phyloP scores from a whole-genome alignment of 164 flowering plant genomes.

The Litsea cubeba region DNA sequence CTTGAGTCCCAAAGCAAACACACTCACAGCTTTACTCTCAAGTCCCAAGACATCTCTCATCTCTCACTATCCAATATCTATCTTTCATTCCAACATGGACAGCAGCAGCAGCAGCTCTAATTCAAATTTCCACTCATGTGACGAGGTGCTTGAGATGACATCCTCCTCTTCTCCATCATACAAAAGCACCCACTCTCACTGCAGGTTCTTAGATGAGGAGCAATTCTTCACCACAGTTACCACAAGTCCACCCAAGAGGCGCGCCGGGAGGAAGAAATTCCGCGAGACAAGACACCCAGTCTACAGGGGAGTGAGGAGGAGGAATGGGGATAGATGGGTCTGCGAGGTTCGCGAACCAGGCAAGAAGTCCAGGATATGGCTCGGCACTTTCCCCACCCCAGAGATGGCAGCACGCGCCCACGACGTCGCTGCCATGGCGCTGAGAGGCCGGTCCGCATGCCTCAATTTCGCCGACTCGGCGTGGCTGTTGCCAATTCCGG shows the following conservation, averaged over 20 bases:
- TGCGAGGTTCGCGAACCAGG: constrained; percentile 70
- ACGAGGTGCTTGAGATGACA: too few species aligned
- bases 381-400: constrained; percentile 52
- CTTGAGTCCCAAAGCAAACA: too few species aligned
- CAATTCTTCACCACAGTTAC: constrained; percentile 32
- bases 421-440: constrained; percentile 67
- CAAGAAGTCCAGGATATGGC: constrained; percentile 59
- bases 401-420: constrained; percentile 77
- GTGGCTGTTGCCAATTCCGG: constrained; percentile 19
- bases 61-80: too few species aligned
- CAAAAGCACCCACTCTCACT: neutral
- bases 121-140: too few species aligned
- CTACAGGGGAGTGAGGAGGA: constrained; percentile 48
- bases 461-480: constrained; percentile 26
- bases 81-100: too few species aligned
- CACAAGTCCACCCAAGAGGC: constrained; percentile 39
- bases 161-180: too few species aligned
- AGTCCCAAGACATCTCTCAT: too few species aligned
- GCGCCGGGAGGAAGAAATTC: constrained; percentile 54
- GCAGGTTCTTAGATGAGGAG: constrained; percentile 15
- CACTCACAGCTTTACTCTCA: too few species aligned
- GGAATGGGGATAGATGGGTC: constrained; percentile 55
- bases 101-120: too few species aligned
- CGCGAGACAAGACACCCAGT: constrained; percentile 65
- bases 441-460: constrained; percentile 18